phyloP scores from a whole-genome alignment of 495 filamentous ascomycete genomes.

The Tetracladium setigerum region DNA sequence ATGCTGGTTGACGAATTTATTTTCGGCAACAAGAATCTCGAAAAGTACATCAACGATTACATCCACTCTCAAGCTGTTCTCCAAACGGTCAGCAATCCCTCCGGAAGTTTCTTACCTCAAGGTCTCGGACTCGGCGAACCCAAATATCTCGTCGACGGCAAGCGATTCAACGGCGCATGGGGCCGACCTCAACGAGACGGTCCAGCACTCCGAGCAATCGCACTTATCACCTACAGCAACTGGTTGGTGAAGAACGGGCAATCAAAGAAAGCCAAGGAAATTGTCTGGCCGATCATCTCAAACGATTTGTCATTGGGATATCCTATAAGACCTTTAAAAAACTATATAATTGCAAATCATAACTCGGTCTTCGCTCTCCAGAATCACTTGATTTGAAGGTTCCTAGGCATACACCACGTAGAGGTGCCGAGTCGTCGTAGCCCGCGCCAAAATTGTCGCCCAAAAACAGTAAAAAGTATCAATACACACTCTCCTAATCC shows the following conservation, averaged over 20 bases:
- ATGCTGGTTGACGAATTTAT: constrained; percentile 43
- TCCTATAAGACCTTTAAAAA: constrained; percentile 28
- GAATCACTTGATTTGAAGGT: too few relatives aligned
- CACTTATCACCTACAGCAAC: constrained; percentile 36
- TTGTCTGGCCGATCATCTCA: constrained; percentile 46
- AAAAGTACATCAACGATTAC: constrained; percentile 43
- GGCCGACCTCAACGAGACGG: constrained; percentile 59
- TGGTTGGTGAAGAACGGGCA: constrained; percentile 27
- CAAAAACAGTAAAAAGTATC: too few relatives aligned
- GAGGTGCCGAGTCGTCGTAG: too few relatives aligned
- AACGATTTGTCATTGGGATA: constrained; percentile 52
- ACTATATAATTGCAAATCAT: too few relatives aligned
- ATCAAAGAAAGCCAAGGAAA: constrained; percentile 23
- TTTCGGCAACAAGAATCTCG: constrained; percentile 20
- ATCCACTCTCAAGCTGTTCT: constrained; percentile 43
- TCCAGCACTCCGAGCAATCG: constrained; percentile 42
- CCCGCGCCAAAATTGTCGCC: too few relatives aligned
- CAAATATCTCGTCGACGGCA: constrained; percentile 48
- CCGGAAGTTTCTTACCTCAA: constrained; percentile 40
- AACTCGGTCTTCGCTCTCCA: too few relatives aligned
- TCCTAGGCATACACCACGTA: too few relatives aligned
- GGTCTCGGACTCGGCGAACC: constrained; percentile 50
- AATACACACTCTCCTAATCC: too few relatives aligned
- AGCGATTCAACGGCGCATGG: constrained; percentile 48
- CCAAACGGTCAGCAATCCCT: constrained; percentile 48